phyloP scores from a whole-genome alignment of 2,329 filamentous ascomycete species.

The Fusarium sororula region DNA sequence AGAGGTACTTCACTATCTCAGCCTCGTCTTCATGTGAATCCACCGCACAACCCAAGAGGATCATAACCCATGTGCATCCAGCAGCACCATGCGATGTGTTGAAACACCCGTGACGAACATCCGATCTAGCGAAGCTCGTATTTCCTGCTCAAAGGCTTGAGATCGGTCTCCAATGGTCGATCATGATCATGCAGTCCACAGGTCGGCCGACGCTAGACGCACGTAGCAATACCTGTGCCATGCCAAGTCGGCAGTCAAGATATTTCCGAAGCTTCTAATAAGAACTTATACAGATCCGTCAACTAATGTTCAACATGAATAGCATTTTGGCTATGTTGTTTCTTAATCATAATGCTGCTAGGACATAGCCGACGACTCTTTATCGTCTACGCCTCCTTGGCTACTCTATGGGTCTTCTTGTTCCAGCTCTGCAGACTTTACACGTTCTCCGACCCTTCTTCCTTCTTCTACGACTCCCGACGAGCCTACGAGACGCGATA shows the following conservation, averaged over 20 bases:
- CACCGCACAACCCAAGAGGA: not conserved
- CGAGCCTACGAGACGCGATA: conserved; percentile 40
- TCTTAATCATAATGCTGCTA: not conserved
- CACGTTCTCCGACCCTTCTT: conserved; percentile 40
- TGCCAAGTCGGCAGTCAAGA: not conserved
- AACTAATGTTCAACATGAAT: accelerated
- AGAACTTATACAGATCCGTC: accelerated
- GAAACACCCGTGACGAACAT: not conserved
- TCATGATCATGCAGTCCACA: not conserved
- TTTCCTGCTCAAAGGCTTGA: not conserved
- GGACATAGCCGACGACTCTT: not conserved
- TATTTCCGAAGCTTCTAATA: not conserved
- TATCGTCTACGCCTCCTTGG: not conserved
- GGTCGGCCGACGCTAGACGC: not conserved
- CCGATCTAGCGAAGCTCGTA: not conserved
- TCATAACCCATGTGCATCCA: not conserved
- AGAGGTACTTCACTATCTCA: not conserved
- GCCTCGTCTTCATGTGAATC: not conserved
- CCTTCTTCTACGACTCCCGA: conserved; percentile 38
- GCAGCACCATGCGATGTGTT: not conserved
- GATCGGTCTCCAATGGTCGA: not conserved
- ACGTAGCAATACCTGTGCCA: not conserved
- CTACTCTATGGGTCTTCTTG: conserved; percentile 26
- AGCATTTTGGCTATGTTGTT: too few relatives aligned
- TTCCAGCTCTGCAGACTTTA: conserved; percentile 34